Percentiles rank a stretch among this genome's conserved stretches.
phyloP scores from a whole-genome alignment of 768 basidiomycete genomes.

The Termitomyces sp. region DNA sequence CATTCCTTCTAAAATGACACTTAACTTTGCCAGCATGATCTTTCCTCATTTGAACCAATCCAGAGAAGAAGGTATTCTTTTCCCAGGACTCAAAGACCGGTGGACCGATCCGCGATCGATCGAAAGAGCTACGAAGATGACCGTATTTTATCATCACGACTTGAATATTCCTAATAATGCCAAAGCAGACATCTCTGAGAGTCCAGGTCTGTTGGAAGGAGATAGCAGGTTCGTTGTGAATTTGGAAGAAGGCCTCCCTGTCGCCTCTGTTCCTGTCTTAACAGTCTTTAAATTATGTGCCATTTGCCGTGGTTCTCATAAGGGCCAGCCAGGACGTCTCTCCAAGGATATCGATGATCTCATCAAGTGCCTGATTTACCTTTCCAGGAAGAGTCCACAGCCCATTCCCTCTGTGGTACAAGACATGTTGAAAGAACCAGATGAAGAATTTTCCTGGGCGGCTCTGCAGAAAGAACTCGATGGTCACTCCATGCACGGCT shows the following conservation, averaged over 20 bases:
- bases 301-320: not conserved
- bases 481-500: too few species aligned
- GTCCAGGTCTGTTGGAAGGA: not conserved
- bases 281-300: not conserved
- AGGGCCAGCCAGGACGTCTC: not conserved
- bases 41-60: not conserved
- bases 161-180: not conserved
- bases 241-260: not conserved
- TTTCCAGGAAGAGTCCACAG: not conserved
- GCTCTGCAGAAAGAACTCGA: not conserved
- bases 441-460: not conserved
- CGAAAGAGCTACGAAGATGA: not conserved
- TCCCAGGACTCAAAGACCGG: not conserved
- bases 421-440: not conserved
- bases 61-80: not conserved
- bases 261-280: not conserved
- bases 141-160: not conserved
- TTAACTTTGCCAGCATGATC: not conserved
- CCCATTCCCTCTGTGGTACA: not conserved
- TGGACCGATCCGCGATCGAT: not conserved
- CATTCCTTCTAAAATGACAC: not conserved
- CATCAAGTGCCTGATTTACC: not conserved
- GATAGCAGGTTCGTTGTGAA: not conserved
- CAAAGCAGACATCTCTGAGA: not conserved
- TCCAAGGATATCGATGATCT: not conserved